phyloP scores from a whole-genome alignment of 1,284 basidiomycete genomes.

The Clitocybe nebularis region DNA sequence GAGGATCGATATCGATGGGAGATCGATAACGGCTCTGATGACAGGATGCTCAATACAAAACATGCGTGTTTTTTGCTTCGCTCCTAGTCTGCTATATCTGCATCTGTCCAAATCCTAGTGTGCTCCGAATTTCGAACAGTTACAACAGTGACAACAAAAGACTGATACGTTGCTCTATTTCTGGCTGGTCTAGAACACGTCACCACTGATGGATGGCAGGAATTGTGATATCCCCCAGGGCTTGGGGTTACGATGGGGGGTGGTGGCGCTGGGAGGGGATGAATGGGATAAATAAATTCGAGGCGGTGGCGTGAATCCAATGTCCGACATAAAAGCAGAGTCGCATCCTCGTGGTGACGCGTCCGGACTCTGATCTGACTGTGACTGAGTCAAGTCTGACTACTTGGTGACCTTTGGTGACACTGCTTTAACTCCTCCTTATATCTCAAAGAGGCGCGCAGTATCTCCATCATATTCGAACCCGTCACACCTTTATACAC shows the following conservation, averaged over 20 bases:
- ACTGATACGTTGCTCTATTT: too few species aligned
- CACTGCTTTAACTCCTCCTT: conserved; percentile 14
- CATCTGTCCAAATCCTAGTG: too few species aligned
- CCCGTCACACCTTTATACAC: conserved; percentile 7
- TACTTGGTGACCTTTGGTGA: conserved; percentile 13
- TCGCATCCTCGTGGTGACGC: conserved; percentile 7
- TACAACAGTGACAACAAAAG: too few species aligned
- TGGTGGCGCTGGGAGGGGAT: background rate
- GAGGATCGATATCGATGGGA: conserved; percentile 15
- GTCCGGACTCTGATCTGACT: conserved; percentile 15
- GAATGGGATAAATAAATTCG: conserved; percentile 3
- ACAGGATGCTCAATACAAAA: conserved; percentile 1
- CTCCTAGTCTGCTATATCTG: too few species aligned
- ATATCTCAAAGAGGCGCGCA: conserved; percentile 15
- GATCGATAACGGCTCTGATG: conserved; percentile 16
- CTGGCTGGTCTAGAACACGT: too few species aligned
- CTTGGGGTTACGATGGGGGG: too few species aligned
- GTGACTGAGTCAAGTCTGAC: conserved; percentile 20
- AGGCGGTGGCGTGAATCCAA: conserved; percentile 4
- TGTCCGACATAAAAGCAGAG: conserved; percentile 8
- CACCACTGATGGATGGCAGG: too few species aligned
- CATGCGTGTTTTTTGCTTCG: too few species aligned
- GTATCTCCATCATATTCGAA: conserved; percentile 7
- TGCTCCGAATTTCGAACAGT: too few species aligned
- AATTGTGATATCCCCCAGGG: too few species aligned